These are phyloP conservation scores for Penicillium verhagenii DNA, from an alignment of 495 filamentous ascomycete genomes.

Conservation along the genomic window DNA sequence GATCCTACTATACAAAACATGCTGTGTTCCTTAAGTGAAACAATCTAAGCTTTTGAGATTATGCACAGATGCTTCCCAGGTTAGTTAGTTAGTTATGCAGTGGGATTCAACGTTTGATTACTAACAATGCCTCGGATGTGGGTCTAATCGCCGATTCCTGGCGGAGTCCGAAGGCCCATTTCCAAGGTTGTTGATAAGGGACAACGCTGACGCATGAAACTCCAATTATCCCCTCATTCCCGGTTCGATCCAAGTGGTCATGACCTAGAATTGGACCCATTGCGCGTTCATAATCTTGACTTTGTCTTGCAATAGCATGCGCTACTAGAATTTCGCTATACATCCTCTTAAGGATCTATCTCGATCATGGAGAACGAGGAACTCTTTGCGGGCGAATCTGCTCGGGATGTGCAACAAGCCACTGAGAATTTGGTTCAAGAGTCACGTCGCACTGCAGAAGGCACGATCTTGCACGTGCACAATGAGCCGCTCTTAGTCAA, in stretches of 20 bases:
- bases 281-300: neutral
- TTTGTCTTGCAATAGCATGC: neutral
- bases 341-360: neutral
- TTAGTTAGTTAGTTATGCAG: neutral
- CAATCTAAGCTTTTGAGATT: too few species aligned
- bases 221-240: neutral
- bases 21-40: too few species aligned
- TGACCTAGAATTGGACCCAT: neutral
- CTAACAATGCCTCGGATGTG: neutral
- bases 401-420: slow-evolving; percentile 15
- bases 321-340: neutral
- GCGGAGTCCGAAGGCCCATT: neutral
- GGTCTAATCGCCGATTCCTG: neutral
- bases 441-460: slow-evolving; percentile 1
- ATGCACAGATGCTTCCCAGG: too few species aligned
- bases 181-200: neutral
- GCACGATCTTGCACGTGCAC: slow-evolving; percentile 13
- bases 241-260: neutral
- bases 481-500: slow-evolving; percentile 13
- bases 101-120: too few species aligned
- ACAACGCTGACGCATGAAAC: neutral
- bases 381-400: slow-evolving; percentile 22
- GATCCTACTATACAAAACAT: too few species aligned
- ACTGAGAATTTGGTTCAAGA: neutral
- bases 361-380: slow-evolving; percentile 28